Percentiles rank a stretch among this genome's conserved stretches.
These are phyloP conservation scores for Ophiocordyceps camponoti-saundersi DNA, from an alignment of 2,329 filamentous ascomycete genomes.

Conservation along the genomic window DNA sequence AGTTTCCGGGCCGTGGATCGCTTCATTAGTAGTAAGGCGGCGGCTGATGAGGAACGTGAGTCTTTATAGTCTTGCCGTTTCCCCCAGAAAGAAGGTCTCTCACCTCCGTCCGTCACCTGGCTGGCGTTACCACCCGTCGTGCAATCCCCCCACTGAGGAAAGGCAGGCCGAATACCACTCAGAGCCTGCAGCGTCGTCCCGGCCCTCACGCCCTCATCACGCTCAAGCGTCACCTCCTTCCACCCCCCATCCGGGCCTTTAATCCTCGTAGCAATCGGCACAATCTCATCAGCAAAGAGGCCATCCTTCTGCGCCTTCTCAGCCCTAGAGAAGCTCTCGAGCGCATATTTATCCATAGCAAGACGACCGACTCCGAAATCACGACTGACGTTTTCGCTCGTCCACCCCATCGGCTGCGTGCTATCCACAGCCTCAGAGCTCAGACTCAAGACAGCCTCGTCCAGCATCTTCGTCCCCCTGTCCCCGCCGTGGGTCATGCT, in stretches of 20 bases:
- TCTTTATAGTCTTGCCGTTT: too few species aligned
- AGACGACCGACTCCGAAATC: constrained; percentile 78
- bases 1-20: constrained; percentile 75
- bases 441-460: constrained; percentile 51
- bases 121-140: constrained; percentile 89
- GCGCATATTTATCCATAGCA: constrained; percentile 69
- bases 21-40: constrained; percentile 85
- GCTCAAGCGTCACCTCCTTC: constrained; percentile 61
- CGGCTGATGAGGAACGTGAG: constrained; percentile 38
- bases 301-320: constrained; percentile 83
- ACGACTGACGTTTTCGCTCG: constrained; percentile 82
- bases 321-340: constrained; percentile 73
- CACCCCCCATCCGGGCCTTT: constrained; percentile 70
- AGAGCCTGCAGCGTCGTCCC: constrained; percentile 77
- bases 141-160: constrained; percentile 72
- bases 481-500: constrained; percentile 67
- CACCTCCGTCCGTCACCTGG: constrained; percentile 83
- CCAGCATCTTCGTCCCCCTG: constrained; percentile 53
- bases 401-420: constrained; percentile 95
- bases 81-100: too few species aligned
- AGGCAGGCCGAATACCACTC: constrained; percentile 73
- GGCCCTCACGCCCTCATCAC: constrained; percentile 79
- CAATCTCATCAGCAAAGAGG: constrained; percentile 87
- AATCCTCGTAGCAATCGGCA: constrained; percentile 65
- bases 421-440: constrained; percentile 71